Base-by-base conservation (phyloP, 257 asterid species). In the Plantago major region DNA sequence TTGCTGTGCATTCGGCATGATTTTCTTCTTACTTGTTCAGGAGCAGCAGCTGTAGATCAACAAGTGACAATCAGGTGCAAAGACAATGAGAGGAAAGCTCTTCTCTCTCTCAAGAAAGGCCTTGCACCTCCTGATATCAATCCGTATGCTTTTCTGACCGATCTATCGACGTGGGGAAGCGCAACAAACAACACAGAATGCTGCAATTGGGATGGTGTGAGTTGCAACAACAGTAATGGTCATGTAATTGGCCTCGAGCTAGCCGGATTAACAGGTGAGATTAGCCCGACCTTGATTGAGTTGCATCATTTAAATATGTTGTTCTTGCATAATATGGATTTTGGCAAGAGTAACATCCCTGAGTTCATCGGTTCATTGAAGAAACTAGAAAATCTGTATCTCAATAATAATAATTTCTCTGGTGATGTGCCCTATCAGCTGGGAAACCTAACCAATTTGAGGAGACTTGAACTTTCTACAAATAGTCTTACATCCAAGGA, bases 131-230 rank as follows among this genome's bases (percentile, higher is more conserved):
- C 3, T 30, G 37, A 5, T 3, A 5, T 2, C 5, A 30, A 30
- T 5, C 5, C 5, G 3, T 3, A 5, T 30, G 3, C 5, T 30
- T 3, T 2, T 3, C 5, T 5, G 4, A 3, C 74, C 8, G 6
- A 33, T 33, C 40, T 33, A 73, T 12, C 72, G 0, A 63, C 81
- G 0, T 77, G 86, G 86, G 70, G 68, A 57, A 42, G 17, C 8
- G 76, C 57, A 16, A 69, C 55, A 13, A 11, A 43, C 33, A 42
- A 30, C 38, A 53, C 17, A 40, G 81, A 77, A 17, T 81, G 87
- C 60, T 78, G 84, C 59, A 17, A 54, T 10, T 81, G 87, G 84
- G 4, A 13, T 1, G 78, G 76, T 1, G 60, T 81, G 3, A 2
- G 1, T 0, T 81, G 87, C 45, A 64, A 73, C 71, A 72, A 78